Percentiles rank a stretch among this genome's conserved stretches.
Evolutionary conservation across 768 basidiomycete species (phyloP).

Genomic region (Agrocybe pediades): DNA sequence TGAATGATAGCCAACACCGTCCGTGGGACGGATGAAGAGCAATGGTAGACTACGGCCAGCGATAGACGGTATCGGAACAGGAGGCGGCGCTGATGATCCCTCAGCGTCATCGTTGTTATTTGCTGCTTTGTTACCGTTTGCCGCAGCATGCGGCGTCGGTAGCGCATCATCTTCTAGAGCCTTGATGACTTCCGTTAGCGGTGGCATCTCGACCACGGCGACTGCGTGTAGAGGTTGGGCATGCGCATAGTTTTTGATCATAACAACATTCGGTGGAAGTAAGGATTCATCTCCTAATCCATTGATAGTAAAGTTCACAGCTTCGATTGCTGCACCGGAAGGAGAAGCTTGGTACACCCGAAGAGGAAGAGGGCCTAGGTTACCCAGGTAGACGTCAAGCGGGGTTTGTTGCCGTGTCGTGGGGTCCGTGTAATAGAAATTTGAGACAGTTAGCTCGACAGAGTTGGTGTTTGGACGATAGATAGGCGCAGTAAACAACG

Average conservation of each 20-base stretch:
- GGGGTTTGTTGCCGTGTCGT: conserved; percentile 65
- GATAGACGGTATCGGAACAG: conserved; percentile 51
- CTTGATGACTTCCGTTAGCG: conserved; percentile 72
- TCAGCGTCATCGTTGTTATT: conserved; percentile 29
- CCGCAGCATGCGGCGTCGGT: conserved; percentile 38
- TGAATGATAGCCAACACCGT: conserved; percentile 90
- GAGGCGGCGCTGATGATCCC: conserved; percentile 21
- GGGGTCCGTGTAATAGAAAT: conserved; percentile 83
- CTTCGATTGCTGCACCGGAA: conserved; percentile 69
- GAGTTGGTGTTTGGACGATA: conserved; percentile 74
- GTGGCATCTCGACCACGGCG: conserved; percentile 85
- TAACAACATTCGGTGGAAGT: no score
- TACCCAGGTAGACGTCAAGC: conserved; percentile 87
- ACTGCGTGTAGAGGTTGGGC: conserved; percentile 79
- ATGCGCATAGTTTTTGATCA: no score
- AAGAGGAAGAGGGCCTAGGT: conserved; percentile 81
- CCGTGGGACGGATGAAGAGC: conserved; percentile 77
- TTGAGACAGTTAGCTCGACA: conserved; percentile 82
- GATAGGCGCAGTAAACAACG: conserved; percentile 76
- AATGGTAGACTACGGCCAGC: conserved; percentile 73
- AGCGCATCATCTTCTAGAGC: conserved; percentile 74
- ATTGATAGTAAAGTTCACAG: conserved; percentile 63
- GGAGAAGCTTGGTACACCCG: conserved; percentile 76
- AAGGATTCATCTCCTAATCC: no score
- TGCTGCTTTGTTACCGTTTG: conserved; percentile 37